Evolutionary conservation across 768 basidiomycete species (phyloP), one percentile per base, ranked within the genome.

Genomic region (Mycena belliarum): DNA sequence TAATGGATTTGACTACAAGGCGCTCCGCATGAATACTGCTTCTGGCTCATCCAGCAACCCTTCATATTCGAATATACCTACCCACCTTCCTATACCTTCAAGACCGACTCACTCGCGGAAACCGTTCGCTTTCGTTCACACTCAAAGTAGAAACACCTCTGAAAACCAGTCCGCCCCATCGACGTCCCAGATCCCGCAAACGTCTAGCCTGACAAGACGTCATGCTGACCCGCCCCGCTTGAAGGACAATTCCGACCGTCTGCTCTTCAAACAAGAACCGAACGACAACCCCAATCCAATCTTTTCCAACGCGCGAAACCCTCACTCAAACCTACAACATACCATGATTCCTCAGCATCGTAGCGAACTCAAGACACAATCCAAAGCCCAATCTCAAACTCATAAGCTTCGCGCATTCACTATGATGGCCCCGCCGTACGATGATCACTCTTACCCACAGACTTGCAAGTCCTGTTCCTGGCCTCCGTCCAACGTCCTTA

Each of bases 181-280:
- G 33, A 20, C 46, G n/a, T 56, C 59, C 14, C 59, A 52, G 42
- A 47, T 50, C 0, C 44, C 54, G 18, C 60, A 56, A 35, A 14
- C 5, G 12, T 25, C 44, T 45, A 23, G 38, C n/a, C n/a, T 41
- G 6, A 47, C 35, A 20, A 59, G 55, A 18, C 50, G 52, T 44
- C 49, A 52, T 23, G 47, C 25, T 42, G 60, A 62, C 8, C 40
- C 46, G 12, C 47, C 37, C n/a, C 53, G 45, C 29, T 51, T 59
- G 57, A 63, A n/a, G n/a, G n/a, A n/a, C n/a, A n/a, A n/a, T n/a
- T n/a, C n/a, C n/a, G n/a, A n/a, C n/a, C n/a, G n/a, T n/a, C n/a
- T n/a, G n/a, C n/a, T n/a, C n/a, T n/a, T n/a, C n/a, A n/a, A 63
- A 41, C 61, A 63, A 59, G 61, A 63, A 49, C 52, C 57, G 33